These are phyloP conservation scores for Cercospora citrullina DNA, from an alignment of 2,329 filamentous ascomycete species.

Conservation along the genomic window DNA sequence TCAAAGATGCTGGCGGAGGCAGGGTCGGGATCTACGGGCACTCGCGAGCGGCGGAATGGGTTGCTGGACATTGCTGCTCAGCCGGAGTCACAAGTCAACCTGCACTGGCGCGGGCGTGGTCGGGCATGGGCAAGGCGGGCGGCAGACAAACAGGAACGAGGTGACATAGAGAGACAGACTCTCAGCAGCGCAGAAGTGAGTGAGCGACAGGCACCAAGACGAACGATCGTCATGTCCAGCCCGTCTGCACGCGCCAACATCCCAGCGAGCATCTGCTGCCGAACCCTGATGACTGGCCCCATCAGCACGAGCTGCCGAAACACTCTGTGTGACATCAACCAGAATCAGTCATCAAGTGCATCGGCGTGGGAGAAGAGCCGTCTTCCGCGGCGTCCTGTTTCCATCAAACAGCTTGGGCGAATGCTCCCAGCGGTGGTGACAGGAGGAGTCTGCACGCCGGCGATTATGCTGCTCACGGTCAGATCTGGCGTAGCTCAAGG, in stretches of 20 bases:
- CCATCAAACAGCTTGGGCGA: too few relatives aligned
- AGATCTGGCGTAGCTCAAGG: too few relatives aligned
- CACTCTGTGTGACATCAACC: background rate
- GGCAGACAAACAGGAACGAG: background rate
- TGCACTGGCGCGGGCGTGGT: background rate
- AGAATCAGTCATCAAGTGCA: background rate
- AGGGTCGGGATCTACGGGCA: constrained; percentile 26
- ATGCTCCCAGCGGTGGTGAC: too few relatives aligned
- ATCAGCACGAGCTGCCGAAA: background rate
- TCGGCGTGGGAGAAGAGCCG: background rate
- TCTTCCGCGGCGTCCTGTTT: background rate
- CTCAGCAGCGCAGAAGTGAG: background rate
- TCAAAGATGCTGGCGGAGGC: constrained; percentile 20
- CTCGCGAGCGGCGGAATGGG: constrained; percentile 35
- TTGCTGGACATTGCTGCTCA: constrained; percentile 35
- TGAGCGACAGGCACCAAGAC: constrained; percentile 14
- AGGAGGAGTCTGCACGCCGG: too few relatives aligned
- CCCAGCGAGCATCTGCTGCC: constrained; percentile 6
- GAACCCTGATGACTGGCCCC: constrained; percentile 3
- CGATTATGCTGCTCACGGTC: too few relatives aligned
- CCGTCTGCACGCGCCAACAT: constrained; percentile 13
- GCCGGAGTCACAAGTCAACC: background rate
- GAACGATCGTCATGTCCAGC: constrained; percentile 13
- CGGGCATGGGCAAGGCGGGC: background rate
- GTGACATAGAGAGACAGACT: background rate